phyloP scores from a whole-genome alignment of 2,329 filamentous ascomycete genomes.

The Polytolypa hystricis region DNA sequence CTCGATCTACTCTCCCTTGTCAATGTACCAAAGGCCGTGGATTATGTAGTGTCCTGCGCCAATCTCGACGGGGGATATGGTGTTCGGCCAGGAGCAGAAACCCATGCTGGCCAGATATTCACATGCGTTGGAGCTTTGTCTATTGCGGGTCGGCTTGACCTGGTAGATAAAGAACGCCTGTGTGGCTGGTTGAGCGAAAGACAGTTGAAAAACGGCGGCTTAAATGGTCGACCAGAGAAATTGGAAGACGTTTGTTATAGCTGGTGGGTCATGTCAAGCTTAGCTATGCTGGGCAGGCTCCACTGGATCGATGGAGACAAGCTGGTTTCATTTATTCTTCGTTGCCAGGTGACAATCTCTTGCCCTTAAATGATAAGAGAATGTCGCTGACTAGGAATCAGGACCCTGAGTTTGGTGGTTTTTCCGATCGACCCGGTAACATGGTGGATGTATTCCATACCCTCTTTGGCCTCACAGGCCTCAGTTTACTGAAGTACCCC shows the following conservation, averaged over 20 bases:
- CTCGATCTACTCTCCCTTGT: slow-evolving; percentile 62
- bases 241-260: slow-evolving; percentile 95
- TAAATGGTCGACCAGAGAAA: slow-evolving; percentile 94
- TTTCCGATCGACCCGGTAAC: slow-evolving; percentile 82
- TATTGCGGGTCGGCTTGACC: slow-evolving; percentile 70
- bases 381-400: slow-evolving; percentile 20
- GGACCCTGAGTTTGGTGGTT: slow-evolving; percentile 70
- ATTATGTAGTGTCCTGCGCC: slow-evolving; percentile 67
- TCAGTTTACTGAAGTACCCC: slow-evolving; percentile 71
- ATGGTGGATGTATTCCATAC: slow-evolving; percentile 98
- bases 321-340: slow-evolving; percentile 70
- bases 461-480: slow-evolving; percentile 72
- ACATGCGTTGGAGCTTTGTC: slow-evolving; percentile 81
- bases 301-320: slow-evolving; percentile 89
- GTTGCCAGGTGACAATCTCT: slow-evolving; percentile 53
- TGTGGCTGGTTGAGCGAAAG: slow-evolving; percentile 88
- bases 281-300: slow-evolving; percentile 75
- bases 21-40: slow-evolving; percentile 68
- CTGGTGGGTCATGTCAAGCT: slow-evolving; percentile 93
- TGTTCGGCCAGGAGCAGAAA: slow-evolving; percentile 78
- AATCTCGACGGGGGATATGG: slow-evolving; percentile 96
- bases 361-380: background rate
- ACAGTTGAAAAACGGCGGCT: slow-evolving; percentile 72
- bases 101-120: slow-evolving; percentile 90
- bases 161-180: slow-evolving; percentile 71